These are phyloP conservation scores for Kodamaea arcana DNA, from an alignment of 1,139 yeast species.

Conservation along the genomic window DNA sequence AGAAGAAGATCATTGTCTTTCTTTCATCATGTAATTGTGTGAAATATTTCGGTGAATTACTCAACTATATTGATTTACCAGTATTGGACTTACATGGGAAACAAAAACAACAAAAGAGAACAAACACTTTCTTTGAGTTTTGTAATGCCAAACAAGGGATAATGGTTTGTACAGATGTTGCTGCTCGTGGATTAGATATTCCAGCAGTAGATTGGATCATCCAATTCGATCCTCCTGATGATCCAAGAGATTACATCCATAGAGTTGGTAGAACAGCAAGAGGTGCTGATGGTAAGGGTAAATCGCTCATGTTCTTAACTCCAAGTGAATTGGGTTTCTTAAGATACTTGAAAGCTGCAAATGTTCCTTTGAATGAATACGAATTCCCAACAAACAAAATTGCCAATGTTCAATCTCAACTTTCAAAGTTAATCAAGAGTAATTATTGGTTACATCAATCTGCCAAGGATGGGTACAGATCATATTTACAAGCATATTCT, in stretches of 20 bases:
- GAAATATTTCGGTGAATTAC: conserved; percentile 88
- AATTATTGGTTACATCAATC: conserved; percentile 93
- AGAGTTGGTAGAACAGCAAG: conserved; percentile 30
- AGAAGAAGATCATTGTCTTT: conserved; percentile 90
- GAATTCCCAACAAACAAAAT: conserved; percentile 92
- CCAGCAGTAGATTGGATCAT: conserved; percentile 29
- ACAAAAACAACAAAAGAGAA: conserved; percentile 96
- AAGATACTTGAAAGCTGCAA: conserved; percentile 91
- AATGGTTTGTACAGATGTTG: conserved; percentile 28
- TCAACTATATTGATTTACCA: conserved; percentile 93
- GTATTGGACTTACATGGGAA: conserved; percentile 95
- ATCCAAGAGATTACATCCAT: conserved; percentile 62
- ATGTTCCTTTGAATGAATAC: conserved; percentile 93
- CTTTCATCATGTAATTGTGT: conserved; percentile 96
- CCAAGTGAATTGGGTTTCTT: conserved; percentile 93
- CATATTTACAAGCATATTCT: conserved; percentile 95
- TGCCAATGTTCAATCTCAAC: conserved; percentile 92
- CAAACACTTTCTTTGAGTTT: conserved; percentile 95
- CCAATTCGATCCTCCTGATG: conserved; percentile 66
- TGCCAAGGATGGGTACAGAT: conserved; percentile 96
- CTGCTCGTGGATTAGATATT: conserved; percentile 28
- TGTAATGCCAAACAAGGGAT: conserved; percentile 80
- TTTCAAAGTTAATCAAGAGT: conserved; percentile 84
- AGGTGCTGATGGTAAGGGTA: conserved; percentile 88
- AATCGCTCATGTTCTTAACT: conserved; percentile 88